phyloP scores from a whole-genome alignment of 306 rosid genomes.

The Trichosanthes cucumerina region DNA sequence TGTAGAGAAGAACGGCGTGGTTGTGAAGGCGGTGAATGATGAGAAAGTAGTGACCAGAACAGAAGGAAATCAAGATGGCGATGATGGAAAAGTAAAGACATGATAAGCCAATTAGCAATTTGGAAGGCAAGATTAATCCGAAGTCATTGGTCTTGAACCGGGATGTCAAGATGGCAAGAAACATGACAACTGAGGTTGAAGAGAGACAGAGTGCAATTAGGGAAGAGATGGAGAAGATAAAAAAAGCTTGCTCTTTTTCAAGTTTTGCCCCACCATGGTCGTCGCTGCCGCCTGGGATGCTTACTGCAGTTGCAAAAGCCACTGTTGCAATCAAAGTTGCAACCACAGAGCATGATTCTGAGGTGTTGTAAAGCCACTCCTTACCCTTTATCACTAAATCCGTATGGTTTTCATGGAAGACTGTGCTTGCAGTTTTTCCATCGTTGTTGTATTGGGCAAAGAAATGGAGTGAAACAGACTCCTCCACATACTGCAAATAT shows the following conservation, averaged over 20 bases:
- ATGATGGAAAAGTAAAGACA: slow-evolving; percentile 36
- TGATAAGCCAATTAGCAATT: slow-evolving; percentile 27
- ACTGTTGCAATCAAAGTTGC: slow-evolving; percentile 27
- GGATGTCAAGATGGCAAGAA: slow-evolving; percentile 41
- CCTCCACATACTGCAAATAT: neutral
- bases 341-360: slow-evolving; percentile 32
- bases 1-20: slow-evolving; percentile 15
- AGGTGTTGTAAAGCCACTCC: slow-evolving; percentile 24
- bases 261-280: neutral
- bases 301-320: slow-evolving; percentile 23
- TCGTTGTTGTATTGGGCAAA: neutral
- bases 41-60: slow-evolving; percentile 33
- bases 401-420: slow-evolving; percentile 18
- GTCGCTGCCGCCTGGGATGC: neutral
- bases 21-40: slow-evolving; percentile 14
- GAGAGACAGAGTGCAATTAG: slow-evolving; percentile 39
- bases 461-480: slow-evolving; percentile 13
- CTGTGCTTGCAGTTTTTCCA: neutral
- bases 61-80: slow-evolving; percentile 30
- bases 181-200: slow-evolving; percentile 31
- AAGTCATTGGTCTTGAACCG: slow-evolving; percentile 26
- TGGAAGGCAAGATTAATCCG: slow-evolving; percentile 16
- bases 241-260: slow-evolving; percentile 1
- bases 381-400: neutral
- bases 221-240: slow-evolving; percentile 21